Base-by-base conservation (phyloP, 2,329 filamentous ascomycete genomes). In the Domatiomyces globalis region DNA sequence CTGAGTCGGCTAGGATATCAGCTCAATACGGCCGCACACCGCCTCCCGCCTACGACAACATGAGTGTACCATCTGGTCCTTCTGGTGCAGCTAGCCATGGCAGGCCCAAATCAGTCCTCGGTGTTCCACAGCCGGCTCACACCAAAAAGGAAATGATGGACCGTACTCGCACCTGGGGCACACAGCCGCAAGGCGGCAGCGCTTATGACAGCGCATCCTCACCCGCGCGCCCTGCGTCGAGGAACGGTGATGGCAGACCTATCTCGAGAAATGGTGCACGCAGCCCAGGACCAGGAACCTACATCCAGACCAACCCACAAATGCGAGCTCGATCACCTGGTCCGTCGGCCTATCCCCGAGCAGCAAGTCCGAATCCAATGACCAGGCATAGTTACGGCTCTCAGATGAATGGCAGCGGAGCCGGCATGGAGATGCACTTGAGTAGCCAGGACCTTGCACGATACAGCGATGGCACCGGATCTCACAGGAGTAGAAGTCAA, bases 101-200 rank as follows among this genome's bases (percentile, higher is more conserved):
- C 27, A 22, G 45, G 27, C n/a, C 10, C 19, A 20, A 36, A 17
- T 36, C 48, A 18, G 54, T 49, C 4, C 54, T 62, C 4, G 60
- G 60, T 43, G 60, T 62, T 25, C 94, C 92, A 1, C 84, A 90
- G 53, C 88, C 90, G 1, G 92, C 92, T 1, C 87, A 94, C 54
- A 98, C 94, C 0, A 85, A 87, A 3, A 86, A 84, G 56, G 87
- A 92, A 46, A 98, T 98, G 94, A 87, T 95, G 63, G 86, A 94
- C 66, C 87, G 89, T 3, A 92, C 88, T 0, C 84, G 94, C 61
- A 88, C 88, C 67, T 95, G 90, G 62, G 80, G 58, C 10, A 33
- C 45, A 8, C 45, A 47, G n/a, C 33, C 33, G 33, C 33, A 39
- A 27, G 44, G 44, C 2, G 49, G 15, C 49, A 45, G 6, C 25